These are phyloP conservation scores for Bipolaris oryzae DNA, from an alignment of 2,329 filamentous ascomycete species.

Conservation along the genomic window DNA sequence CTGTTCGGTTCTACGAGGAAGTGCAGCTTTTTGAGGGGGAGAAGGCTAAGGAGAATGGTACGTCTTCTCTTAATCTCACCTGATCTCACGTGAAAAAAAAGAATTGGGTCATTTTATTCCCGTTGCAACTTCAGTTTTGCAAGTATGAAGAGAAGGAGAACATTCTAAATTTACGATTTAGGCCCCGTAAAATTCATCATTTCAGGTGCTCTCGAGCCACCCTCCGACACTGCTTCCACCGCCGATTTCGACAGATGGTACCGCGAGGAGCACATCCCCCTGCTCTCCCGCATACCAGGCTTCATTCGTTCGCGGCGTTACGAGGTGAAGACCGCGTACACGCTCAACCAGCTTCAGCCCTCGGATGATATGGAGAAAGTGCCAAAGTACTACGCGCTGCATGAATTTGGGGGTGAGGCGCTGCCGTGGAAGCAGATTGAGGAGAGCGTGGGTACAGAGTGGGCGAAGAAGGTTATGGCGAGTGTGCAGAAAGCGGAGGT, in stretches of 20 bases:
- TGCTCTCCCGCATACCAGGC: conserved; percentile 17
- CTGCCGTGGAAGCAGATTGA: conserved; percentile 27
- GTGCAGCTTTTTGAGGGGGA: background rate
- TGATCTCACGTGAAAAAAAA: no score
- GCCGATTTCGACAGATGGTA: conserved; percentile 34
- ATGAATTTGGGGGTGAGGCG: conserved; percentile 32
- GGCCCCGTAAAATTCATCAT: conserved; percentile 21
- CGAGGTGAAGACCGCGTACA: conserved; percentile 22
- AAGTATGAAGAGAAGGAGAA: no score
- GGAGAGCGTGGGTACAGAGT: conserved; percentile 24
- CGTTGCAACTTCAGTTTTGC: no score
- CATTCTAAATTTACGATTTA: background rate
- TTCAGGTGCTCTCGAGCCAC: conserved; percentile 16
- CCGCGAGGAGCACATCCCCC: conserved; percentile 23
- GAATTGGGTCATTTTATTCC: no score
- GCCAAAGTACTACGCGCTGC: conserved; percentile 27
- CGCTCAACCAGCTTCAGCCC: conserved; percentile 28
- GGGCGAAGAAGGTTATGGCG: conserved; percentile 31
- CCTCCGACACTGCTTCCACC: background rate
- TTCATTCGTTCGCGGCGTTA: conserved; percentile 31
- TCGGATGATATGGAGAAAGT: conserved; percentile 10
- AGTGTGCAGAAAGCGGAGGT: conserved; percentile 20
- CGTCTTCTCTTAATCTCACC: background rate
- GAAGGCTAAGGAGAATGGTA: background rate
- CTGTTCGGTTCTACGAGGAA: conserved; percentile 35